A percentile compares a stretch with the other conserved stretches of the same genome.
phyloP scores from a whole-genome alignment of 2,329 filamentous ascomycete species.

The Spiromastix sp. region DNA sequence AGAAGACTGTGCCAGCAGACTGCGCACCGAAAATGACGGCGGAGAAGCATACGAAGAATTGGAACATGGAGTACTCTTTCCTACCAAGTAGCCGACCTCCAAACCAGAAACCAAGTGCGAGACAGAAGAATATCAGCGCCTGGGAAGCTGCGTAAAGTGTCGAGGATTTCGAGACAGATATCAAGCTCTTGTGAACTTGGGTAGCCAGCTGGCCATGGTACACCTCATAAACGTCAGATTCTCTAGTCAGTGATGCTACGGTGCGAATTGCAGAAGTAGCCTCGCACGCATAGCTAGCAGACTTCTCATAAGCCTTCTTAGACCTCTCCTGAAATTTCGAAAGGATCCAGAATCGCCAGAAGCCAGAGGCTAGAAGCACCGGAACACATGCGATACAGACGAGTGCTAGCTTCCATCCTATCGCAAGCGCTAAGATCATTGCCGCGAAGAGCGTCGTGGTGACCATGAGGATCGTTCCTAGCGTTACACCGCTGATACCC shows the following conservation, averaged over 20 bases:
- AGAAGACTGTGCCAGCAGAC: constrained; percentile 81
- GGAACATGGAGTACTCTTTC: constrained; percentile 63
- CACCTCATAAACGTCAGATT: constrained; percentile 63
- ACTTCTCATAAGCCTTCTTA: constrained; percentile 67
- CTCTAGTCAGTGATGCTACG: constrained; percentile 80
- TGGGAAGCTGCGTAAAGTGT: constrained; percentile 75
- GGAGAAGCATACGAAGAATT: constrained; percentile 88
- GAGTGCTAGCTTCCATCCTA: constrained; percentile 81
- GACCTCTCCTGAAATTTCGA: constrained; percentile 68
- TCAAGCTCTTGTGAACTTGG: constrained; percentile 59
- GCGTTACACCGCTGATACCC: constrained; percentile 75
- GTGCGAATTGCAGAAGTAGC: constrained; percentile 90
- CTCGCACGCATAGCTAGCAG: constrained; percentile 82
- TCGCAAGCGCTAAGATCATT: constrained; percentile 56
- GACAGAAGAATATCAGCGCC: constrained; percentile 70
- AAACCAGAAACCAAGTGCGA: constrained; percentile 89
- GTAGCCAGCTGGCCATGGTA: constrained; percentile 58
- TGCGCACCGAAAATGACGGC: constrained; percentile 85
- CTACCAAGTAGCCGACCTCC: constrained; percentile 66
- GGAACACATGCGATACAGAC: constrained; percentile 74
- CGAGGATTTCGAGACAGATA: constrained; percentile 67
- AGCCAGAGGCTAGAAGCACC: constrained; percentile 68
- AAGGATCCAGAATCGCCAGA: constrained; percentile 77
- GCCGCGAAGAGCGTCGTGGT: constrained; percentile 68
- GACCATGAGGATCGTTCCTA: constrained; percentile 77